Conservation (phyloP, 2,329 filamentous ascomycete genomes). For the Capronia americana region DNA sequence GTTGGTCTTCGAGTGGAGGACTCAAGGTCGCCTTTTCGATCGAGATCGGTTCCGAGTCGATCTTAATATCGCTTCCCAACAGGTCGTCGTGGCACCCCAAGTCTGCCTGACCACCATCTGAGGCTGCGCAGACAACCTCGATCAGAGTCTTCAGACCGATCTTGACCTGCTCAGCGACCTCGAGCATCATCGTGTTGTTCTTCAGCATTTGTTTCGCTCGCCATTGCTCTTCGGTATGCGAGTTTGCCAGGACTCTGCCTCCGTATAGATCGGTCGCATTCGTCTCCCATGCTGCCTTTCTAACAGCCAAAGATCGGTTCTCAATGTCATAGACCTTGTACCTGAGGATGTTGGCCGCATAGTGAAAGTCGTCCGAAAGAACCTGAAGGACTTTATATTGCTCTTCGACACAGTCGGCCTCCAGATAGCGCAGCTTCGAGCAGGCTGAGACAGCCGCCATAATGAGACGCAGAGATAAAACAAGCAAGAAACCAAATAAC, state of each 20-base stretch:
- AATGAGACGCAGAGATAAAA: background rate
- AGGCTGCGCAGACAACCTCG: slow-evolving; percentile 1
- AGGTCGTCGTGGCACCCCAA: background rate
- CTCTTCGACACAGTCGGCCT: slow-evolving; percentile 21
- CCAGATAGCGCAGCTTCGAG: slow-evolving; percentile 9
- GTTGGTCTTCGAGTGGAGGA: slow-evolving; percentile 4
- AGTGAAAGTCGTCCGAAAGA: slow-evolving; percentile 15
- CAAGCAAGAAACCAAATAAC: background rate
- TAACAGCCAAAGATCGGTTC: slow-evolving; percentile 4
- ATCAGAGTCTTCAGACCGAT: slow-evolving; percentile 16
- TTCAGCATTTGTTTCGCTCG: background rate
- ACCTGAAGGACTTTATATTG: slow-evolving; percentile 18
- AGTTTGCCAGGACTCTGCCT: background rate
- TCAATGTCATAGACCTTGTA: slow-evolving; percentile 24
- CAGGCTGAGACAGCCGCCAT: slow-evolving; percentile 16
- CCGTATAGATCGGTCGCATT: background rate
- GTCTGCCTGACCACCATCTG: background rate
- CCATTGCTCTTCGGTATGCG: background rate
- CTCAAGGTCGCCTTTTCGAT: background rate
- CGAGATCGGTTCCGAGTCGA: background rate
- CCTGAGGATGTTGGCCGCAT: slow-evolving; percentile 12
- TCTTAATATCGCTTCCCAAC: background rate
- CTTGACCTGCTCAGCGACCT: slow-evolving; percentile 18
- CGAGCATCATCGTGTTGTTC: slow-evolving; percentile 9
- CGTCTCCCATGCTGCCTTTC: slow-evolving; percentile 19